A percentile compares a stretch with the other conserved stretches of the same genome.
Conservation (phyloP, 352 stramenopile species). For the Phytophthora megakarya region DNA sequence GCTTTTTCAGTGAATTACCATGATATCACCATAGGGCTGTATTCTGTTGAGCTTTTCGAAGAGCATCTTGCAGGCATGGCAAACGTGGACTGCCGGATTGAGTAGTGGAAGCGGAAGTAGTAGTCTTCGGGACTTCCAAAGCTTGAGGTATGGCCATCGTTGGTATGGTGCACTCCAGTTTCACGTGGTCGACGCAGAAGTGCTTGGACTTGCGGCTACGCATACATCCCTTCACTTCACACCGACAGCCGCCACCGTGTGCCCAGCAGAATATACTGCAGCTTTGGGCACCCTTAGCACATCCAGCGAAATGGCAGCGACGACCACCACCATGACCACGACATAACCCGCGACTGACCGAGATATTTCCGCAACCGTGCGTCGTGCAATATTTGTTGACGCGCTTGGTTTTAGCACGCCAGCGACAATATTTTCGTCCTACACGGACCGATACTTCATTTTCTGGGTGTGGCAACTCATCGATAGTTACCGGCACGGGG, state of each 20-base stretch:
- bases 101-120: slow-evolving; percentile 8
- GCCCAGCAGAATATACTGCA: slow-evolving; percentile 58
- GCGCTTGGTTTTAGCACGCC: background rate
- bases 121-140: background rate
- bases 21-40: background rate
- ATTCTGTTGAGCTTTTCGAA: slow-evolving; percentile 29
- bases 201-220: slow-evolving; percentile 58
- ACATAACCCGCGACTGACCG: slow-evolving; percentile 58
- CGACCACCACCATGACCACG: slow-evolving; percentile 60
- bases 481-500: background rate
- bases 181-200: slow-evolving; percentile 21
- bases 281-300: slow-evolving; percentile 56
- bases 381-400: slow-evolving; percentile 59
- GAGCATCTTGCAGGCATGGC: slow-evolving; percentile 35
- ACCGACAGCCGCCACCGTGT: slow-evolving; percentile 62
- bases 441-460: background rate
- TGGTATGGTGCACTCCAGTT: slow-evolving; percentile 7
- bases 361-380: slow-evolving; percentile 54
- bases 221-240: slow-evolving; percentile 56
- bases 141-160: no score
- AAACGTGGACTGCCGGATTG: slow-evolving; percentile 13
- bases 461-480: background rate
- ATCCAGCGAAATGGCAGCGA: slow-evolving; percentile 49
- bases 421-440: background rate
- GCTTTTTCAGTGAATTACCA: no score